A percentile compares a stretch with the other conserved stretches of the same genome.
Conservation (phyloP, 148 eudicot genomes). For the Camellia lanceoleosa region DNA sequence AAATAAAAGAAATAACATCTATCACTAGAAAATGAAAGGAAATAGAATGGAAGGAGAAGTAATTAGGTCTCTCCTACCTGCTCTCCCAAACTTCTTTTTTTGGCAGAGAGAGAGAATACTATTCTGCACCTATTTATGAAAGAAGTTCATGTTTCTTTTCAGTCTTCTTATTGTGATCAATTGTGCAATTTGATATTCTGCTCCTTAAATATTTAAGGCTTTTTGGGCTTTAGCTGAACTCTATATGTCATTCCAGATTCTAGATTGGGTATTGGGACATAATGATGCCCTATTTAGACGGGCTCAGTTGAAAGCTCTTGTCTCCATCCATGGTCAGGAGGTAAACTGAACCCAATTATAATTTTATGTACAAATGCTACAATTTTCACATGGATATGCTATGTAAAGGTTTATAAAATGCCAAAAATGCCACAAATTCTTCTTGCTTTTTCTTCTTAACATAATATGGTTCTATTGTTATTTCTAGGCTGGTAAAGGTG, state of each 20-base stretch:
- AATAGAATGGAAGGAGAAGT: not conserved
- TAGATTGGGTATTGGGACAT: constrained; percentile 81
- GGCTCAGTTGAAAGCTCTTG: constrained; percentile 93
- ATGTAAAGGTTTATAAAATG: not conserved
- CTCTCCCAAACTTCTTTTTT: not conserved
- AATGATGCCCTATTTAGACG: constrained; percentile 83
- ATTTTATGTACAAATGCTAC: not conserved
- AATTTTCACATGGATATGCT: not conserved
- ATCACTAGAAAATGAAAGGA: not conserved
- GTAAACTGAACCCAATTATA: constrained; percentile 27
- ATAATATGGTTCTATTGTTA: constrained; percentile 9
- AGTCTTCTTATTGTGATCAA: not conserved
- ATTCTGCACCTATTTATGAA: not conserved
- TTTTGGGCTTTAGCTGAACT: constrained; percentile 3
- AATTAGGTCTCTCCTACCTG: not conserved
- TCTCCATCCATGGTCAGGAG: constrained; percentile 84
- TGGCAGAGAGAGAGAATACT: not conserved
- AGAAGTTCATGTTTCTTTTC: not conserved
- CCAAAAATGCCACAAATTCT: not conserved
- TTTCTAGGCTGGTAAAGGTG: constrained; percentile 83
- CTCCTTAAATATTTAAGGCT: not conserved
- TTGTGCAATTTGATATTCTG: not conserved
- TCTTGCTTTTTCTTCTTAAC: not conserved
- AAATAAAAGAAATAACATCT: not conserved
- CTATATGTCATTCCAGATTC: constrained; percentile 44